Conservation (phyloP, 2,329 filamentous ascomycete genomes). For the Oidium heveae region DNA sequence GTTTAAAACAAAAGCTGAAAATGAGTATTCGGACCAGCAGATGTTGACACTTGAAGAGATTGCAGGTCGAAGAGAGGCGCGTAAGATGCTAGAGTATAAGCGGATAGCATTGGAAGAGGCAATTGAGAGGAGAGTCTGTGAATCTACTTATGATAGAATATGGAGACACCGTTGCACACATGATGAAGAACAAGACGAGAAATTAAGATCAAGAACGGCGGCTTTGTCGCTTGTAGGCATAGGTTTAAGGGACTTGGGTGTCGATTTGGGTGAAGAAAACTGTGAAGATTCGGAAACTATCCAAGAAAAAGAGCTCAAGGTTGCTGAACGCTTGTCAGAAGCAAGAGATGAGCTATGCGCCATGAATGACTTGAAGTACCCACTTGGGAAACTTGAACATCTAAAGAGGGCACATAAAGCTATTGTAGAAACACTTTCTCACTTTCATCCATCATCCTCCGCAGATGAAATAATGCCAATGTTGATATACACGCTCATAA, state of each 20-base stretch:
- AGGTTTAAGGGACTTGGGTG: slow-evolving; percentile 57
- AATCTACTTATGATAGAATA: slow-evolving; percentile 65
- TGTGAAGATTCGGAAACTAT: slow-evolving; percentile 27
- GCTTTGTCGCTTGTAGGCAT: slow-evolving; percentile 81
- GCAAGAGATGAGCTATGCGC: slow-evolving; percentile 46
- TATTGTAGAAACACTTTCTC: slow-evolving; percentile 64
- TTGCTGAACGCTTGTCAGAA: slow-evolving; percentile 43
- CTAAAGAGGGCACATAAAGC: slow-evolving; percentile 75
- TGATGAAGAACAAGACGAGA: slow-evolving; percentile 86
- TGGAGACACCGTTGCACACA: slow-evolving; percentile 80
- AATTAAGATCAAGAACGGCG: slow-evolving; percentile 78
- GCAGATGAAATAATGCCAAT: slow-evolving; percentile 95
- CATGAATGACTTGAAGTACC: slow-evolving; percentile 75
- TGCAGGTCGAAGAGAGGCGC: slow-evolving; percentile 50
- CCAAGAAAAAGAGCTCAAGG: slow-evolving; percentile 36
- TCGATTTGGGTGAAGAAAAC: slow-evolving; percentile 39
- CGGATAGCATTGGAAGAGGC: slow-evolving; percentile 61
- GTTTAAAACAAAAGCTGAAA: slow-evolving; percentile 25
- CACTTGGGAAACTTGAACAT: slow-evolving; percentile 72
- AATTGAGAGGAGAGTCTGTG: slow-evolving; percentile 65
- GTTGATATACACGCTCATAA: slow-evolving; percentile 87
- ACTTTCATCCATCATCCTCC: slow-evolving; percentile 54
- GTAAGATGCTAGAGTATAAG: slow-evolving; percentile 57
- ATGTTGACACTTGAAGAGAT: slow-evolving; percentile 83
- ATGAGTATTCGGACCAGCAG: slow-evolving; percentile 33